Conservation (phyloP, 768 basidiomycete genomes). For the Leccinum uliginosum region DNA sequence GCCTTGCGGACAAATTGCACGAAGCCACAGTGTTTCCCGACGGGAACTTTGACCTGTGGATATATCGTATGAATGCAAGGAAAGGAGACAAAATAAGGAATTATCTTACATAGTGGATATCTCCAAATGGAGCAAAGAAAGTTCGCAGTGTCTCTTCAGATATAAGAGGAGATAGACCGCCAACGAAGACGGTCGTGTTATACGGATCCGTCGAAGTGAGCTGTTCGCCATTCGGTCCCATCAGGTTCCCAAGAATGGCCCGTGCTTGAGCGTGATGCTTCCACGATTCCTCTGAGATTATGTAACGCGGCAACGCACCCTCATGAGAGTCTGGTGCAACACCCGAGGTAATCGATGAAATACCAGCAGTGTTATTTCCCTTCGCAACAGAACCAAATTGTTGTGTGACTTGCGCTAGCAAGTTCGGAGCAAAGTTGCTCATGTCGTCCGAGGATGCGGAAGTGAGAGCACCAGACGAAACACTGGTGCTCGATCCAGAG, state of each 20-base stretch:
- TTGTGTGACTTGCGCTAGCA: constrained; percentile 46
- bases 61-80: constrained; percentile 1
- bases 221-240: constrained; percentile 84
- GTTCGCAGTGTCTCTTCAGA: constrained; percentile 88
- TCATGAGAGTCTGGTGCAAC: constrained; percentile 45
- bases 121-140: constrained; percentile 90
- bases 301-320: constrained; percentile 46
- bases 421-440: constrained; percentile 42
- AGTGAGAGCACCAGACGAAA: constrained; percentile 47
- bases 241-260: constrained; percentile 76
- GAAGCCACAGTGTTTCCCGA: constrained; percentile 93
- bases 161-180: constrained; percentile 83
- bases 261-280: constrained; percentile 82
- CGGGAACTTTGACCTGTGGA: constrained; percentile 87
- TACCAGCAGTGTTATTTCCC: constrained; percentile 22
- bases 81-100: neutral
- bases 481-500: constrained; percentile 42
- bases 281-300: constrained; percentile 72
- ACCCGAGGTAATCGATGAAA: constrained; percentile 27
- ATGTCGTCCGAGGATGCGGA: constrained; percentile 52
- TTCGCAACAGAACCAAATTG: constrained; percentile 40
- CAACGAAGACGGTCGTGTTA: constrained; percentile 94
- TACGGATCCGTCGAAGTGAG: constrained; percentile 90
- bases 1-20: constrained; percentile 91
- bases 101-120: constrained; percentile 79